Percentiles rank a stretch among this genome's conserved stretches.
Evolutionary conservation across 2,329 filamentous ascomycete genomes (phyloP).

Genomic region (Teratosphaeria gauchensis): DNA sequence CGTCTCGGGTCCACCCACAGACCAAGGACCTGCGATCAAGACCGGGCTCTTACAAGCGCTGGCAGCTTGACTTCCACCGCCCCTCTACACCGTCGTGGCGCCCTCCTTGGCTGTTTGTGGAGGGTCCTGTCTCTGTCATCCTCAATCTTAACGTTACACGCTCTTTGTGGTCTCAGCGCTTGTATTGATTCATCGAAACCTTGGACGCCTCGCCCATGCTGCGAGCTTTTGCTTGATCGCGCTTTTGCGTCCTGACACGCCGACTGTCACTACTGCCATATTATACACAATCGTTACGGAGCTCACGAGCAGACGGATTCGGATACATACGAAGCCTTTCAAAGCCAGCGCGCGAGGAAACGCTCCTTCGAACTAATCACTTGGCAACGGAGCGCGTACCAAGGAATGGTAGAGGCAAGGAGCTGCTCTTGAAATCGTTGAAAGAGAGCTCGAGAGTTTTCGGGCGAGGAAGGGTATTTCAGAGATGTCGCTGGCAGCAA

Average conservation of each 20-base stretch:
- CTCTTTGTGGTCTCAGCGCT: neutral
- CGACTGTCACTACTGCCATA: neutral
- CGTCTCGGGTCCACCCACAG: conserved; percentile 14
- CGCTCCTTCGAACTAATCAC: neutral
- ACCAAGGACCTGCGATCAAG: conserved; percentile 5
- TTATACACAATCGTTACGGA: neutral
- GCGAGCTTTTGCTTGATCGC: neutral
- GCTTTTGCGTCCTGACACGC: neutral
- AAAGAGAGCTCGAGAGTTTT: neutral
- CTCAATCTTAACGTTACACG: neutral
- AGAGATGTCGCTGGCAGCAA: conserved; percentile 21
- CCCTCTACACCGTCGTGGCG: neutral
- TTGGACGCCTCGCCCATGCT: neutral
- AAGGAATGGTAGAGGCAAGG: neutral
- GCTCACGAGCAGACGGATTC: neutral
- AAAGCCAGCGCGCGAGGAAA: neutral
- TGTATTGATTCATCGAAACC: neutral
- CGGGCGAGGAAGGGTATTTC: neutral
- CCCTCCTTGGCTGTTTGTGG: neutral
- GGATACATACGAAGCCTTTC: neutral
- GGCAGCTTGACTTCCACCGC: neutral
- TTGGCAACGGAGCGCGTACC: neutral
- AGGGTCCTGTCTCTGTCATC: neutral
- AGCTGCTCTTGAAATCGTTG: conserved; percentile 3
- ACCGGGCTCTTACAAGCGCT: conserved; percentile 6